A percentile compares a stretch with the other conserved stretches of the same genome.
These are phyloP conservation scores for Davidsoniella eucalypti DNA, from an alignment of 2,329 filamentous ascomycete species.

Conservation along the genomic window DNA sequence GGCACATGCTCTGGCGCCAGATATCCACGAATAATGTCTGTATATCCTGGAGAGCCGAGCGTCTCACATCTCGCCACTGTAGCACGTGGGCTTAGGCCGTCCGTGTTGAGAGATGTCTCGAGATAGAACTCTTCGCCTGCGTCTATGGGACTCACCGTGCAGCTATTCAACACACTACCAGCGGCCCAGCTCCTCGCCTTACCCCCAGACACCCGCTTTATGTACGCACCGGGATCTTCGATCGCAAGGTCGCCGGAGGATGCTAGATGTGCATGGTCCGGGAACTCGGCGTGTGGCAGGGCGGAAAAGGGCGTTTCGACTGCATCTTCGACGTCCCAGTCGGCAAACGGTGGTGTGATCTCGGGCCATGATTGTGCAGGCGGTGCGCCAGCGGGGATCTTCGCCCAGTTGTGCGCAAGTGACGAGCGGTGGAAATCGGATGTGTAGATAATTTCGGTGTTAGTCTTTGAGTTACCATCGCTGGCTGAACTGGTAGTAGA, in stretches of 20 bases:
- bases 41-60: neutral
- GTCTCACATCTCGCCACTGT: no score
- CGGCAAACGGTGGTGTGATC: conserved; percentile 1
- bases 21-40: conserved; percentile 1
- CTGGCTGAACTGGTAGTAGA: no score
- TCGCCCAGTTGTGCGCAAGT: neutral
- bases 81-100: no score
- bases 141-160: neutral
- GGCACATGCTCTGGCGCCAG: neutral
- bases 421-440: neutral
- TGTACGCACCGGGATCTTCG: neutral
- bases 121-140: no score
- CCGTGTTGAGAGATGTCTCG: no score
- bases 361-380: neutral
- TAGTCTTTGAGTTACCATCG: no score
- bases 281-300: neutral
- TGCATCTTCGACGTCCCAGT: conserved; percentile 4
- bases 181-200: no score
- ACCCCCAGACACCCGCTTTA: neutral
- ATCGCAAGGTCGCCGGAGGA: neutral
- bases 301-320: neutral
- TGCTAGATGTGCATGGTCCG: neutral
- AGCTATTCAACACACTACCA: neutral
- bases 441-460: no score
- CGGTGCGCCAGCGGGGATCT: neutral